phyloP scores from a whole-genome alignment of 805 yeast genomes.

The Kluyveromyces aestuarii region DNA sequence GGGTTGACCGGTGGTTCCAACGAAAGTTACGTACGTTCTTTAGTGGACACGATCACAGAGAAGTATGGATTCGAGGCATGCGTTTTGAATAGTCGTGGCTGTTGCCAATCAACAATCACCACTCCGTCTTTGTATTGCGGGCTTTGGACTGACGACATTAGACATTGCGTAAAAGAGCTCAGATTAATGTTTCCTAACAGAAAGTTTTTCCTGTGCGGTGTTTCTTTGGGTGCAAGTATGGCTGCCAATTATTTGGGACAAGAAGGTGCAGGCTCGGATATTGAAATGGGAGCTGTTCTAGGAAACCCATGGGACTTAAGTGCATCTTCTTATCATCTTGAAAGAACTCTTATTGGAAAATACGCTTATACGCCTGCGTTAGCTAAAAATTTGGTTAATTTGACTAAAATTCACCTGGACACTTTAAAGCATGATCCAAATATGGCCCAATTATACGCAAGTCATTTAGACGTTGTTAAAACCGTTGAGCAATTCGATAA shows the following conservation, averaged over 20 bases:
- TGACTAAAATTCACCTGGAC: constrained; percentile 36
- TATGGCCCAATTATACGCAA: constrained; percentile 11
- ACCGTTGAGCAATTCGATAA: constrained; percentile 53
- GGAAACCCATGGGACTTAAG: constrained; percentile 70
- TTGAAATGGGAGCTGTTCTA: constrained; percentile 50
- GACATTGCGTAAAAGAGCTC: constrained; percentile 45
- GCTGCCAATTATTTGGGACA: constrained; percentile 67
- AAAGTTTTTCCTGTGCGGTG: constrained; percentile 66
- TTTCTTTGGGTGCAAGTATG: constrained; percentile 70
- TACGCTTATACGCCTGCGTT: constrained; percentile 42
- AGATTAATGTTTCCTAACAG: constrained; percentile 44
- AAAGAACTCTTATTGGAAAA: constrained; percentile 34
- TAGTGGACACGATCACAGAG: constrained; percentile 35
- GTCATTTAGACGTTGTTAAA: constrained; percentile 20
- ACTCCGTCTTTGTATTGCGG: constrained; percentile 66
- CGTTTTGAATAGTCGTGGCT: constrained; percentile 69
- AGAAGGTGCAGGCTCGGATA: constrained; percentile 37
- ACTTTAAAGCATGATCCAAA: constrained; percentile 24
- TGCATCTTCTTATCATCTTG: constrained; percentile 38
- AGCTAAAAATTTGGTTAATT: constrained; percentile 36
- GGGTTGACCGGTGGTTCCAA: constrained; percentile 85
- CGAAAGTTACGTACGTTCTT: constrained; percentile 62
- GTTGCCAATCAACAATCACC: constrained; percentile 59
- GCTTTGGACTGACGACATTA: constrained; percentile 61
- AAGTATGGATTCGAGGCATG: constrained; percentile 46